A percentile compares a stretch with the other conserved stretches of the same genome.
These are phyloP conservation scores for Pythium phragmitis DNA, from an alignment of 352 stramenopile species.

Conservation along the genomic window DNA sequence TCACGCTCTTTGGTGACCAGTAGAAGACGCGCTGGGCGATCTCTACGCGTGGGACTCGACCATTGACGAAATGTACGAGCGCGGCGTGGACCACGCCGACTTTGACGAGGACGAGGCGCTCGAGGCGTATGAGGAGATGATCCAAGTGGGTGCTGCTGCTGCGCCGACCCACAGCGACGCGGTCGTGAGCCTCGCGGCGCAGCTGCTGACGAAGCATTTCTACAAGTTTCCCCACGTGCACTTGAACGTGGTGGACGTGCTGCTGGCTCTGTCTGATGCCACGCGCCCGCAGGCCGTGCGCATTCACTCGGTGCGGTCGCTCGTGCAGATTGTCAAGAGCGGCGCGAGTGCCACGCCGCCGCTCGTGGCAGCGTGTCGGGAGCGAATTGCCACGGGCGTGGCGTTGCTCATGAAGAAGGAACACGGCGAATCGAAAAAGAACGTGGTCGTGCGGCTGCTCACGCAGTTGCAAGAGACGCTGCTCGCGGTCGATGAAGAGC, in stretches of 20 bases:
- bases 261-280: conserved; percentile 46
- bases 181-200: conserved; percentile 65
- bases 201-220: conserved; percentile 79
- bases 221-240: conserved; percentile 77
- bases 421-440: conserved; percentile 26
- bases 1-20: neutral
- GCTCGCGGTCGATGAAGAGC: conserved; percentile 1
- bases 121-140: conserved; percentile 76
- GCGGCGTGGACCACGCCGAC: conserved; percentile 39
- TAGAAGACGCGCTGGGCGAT: conserved; percentile 52
- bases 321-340: conserved; percentile 69
- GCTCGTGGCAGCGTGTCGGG: conserved; percentile 33
- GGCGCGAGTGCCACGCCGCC: conserved; percentile 23
- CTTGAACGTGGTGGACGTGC: conserved; percentile 64
- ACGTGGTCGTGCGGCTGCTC: conserved; percentile 62
- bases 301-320: conserved; percentile 71
- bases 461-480: conserved; percentile 46
- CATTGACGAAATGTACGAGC: conserved; percentile 62
- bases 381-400: conserved; percentile 34
- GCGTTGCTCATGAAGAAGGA: conserved; percentile 39
- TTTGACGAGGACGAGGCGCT: conserved; percentile 71
- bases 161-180: conserved; percentile 28
- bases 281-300: conserved; percentile 56
- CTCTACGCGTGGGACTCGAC: conserved; percentile 68
- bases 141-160: conserved; percentile 40